Base-by-base conservation (phyloP, 83 land plant genomes). In the Diphasiastrum complanatum region DNA sequence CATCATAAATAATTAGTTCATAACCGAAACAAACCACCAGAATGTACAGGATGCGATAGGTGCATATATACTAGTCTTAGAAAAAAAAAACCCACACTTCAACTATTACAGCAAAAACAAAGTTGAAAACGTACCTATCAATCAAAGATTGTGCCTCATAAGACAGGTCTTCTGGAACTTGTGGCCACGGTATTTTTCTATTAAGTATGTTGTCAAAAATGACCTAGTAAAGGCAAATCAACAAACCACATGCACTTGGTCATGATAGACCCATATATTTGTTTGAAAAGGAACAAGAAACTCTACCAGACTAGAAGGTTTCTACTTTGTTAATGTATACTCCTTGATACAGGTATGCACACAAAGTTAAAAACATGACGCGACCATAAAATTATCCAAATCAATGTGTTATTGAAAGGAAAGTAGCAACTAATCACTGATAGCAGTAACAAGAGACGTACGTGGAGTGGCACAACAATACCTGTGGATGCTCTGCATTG, bases 401-500 rank as follows among this genome's bases (percentile, higher is more conserved):
- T 38, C 41, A 58, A 8, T 0, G 4, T 34, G 1, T 25, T 25
- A 34, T 12, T 19, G 35, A 14, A 66, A 55, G 69, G 11, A 3
- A 63, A 18, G 28, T 11, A 4, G 11, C 22, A 18, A 50, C 16
- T 12, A 24, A 10, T 12, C 0, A 18, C 14, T 11, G 53, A 24
- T 50, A 16, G 6, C 16, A 49, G 8, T 18, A 50, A 0, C 19
- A 11, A 50, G 11, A 50, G 1, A 50, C 19, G 0, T 10, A 10
- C 0, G 14, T 22, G 20, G 14, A 23, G 12, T n/a, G 53, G 23
- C 24, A 19, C 12, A 5, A 56, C 12, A 56, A 11, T 55, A 95
- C 99, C 99, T 95, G 96, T 32, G 99, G 99, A 72, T 86, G 83
- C 52, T 85, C 99, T 30, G 99, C 99, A 84, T 95, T 95, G 74